phyloP scores from a whole-genome alignment of 345 rosid species.

The Capsella bursapastoris region DNA sequence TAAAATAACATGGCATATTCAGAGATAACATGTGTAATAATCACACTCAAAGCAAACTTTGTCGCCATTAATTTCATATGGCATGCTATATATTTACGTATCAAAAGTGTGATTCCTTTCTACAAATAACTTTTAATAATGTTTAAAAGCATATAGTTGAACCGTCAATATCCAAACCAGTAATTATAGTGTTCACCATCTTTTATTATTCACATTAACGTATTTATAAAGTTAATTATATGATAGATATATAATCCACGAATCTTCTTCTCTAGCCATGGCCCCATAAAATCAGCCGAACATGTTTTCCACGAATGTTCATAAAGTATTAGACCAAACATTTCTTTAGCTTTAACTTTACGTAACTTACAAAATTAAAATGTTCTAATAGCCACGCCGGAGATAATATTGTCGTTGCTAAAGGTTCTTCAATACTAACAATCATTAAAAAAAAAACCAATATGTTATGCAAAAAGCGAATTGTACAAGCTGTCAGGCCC shows the following conservation, averaged over 20 bases:
- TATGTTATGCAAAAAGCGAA: background rate
- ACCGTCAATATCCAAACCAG: conserved; percentile 1
- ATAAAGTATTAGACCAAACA: conserved; percentile 7
- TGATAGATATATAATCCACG: conserved; percentile 14
- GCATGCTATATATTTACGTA: background rate
- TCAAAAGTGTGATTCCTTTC: conserved; percentile 4
- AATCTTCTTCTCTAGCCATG: background rate
- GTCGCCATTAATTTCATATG: background rate
- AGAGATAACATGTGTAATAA: background rate
- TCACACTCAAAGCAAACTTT: background rate
- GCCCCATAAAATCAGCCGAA: conserved; percentile 1
- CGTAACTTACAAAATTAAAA: background rate
- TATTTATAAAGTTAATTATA: background rate
- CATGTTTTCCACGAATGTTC: conserved; percentile 3
- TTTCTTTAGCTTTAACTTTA: background rate
- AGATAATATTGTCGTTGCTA: background rate
- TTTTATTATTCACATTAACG: background rate
- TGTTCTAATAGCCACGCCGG: background rate
- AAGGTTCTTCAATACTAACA: background rate
- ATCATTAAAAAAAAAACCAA: too few species aligned
- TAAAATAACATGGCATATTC: background rate
- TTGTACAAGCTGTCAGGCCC: too few species aligned
- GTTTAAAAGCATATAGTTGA: background rate
- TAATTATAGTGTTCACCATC: background rate
- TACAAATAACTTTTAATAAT: background rate